These are phyloP conservation scores for Xylaria sp. DNA, from an alignment of 2,329 filamentous ascomycete genomes.

Conservation along the genomic window DNA sequence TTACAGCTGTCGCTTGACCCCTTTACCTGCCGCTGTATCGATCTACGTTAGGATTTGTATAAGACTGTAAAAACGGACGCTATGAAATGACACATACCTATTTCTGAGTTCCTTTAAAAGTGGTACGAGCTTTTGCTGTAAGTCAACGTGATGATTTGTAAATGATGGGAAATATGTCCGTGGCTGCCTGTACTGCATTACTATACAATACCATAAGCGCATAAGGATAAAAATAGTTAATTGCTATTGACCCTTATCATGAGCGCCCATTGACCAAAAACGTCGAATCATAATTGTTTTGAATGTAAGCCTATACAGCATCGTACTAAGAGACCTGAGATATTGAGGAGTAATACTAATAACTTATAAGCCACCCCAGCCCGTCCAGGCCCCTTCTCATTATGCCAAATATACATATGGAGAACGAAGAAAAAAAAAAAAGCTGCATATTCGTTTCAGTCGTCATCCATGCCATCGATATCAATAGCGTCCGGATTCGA, in stretches of 20 bases:
- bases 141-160: neutral
- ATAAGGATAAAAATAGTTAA: neutral
- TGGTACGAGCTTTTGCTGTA: neutral
- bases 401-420: conserved; percentile 41
- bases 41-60: conserved; percentile 20
- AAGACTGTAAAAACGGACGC: conserved; percentile 28
- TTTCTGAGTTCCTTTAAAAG: neutral
- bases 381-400: conserved; percentile 28
- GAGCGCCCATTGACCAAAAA: conserved; percentile 5
- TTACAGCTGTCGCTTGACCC: conserved; percentile 10
- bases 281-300: conserved; percentile 14
- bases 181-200: neutral
- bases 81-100: conserved; percentile 29
- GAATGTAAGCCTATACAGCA: conserved; percentile 16
- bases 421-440: conserved; percentile 24
- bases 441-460: conserved; percentile 45
- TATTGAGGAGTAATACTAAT: conserved; percentile 32
- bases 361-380: conserved; percentile 24
- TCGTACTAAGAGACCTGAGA: conserved; percentile 22
- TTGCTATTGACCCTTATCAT: conserved; percentile 11
- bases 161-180: neutral
- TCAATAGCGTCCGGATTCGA: conserved; percentile 89
- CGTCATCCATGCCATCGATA: conserved; percentile 77
- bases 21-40: conserved; percentile 14
- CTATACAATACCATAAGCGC: neutral